These are phyloP conservation scores for Podaxis sp. DNA, from an alignment of 768 basidiomycete genomes.

Conservation along the genomic window DNA sequence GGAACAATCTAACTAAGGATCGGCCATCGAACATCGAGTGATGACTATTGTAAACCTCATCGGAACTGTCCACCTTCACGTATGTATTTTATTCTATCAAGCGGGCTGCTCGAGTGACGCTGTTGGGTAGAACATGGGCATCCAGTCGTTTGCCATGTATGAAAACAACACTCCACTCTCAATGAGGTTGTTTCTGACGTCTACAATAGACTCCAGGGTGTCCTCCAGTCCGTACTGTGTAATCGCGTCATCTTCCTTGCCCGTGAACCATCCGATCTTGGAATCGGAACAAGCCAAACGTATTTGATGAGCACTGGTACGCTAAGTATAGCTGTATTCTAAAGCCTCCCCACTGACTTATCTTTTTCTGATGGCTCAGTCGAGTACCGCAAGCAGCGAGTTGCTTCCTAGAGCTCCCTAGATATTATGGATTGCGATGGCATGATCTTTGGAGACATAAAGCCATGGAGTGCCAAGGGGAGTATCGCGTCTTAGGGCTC, in stretches of 20 bases:
- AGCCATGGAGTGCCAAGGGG: too few species aligned
- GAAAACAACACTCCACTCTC: not conserved
- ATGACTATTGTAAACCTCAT: not conserved
- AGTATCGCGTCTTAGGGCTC: too few species aligned
- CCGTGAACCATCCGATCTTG: constrained; percentile 2
- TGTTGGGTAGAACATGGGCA: not conserved
- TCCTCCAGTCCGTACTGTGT: not conserved
- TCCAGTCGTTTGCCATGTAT: not conserved
- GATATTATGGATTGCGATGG: too few species aligned
- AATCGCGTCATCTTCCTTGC: constrained; percentile 9
- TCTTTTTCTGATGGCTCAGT: too few species aligned
- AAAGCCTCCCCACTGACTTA: too few species aligned
- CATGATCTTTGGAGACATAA: too few species aligned
- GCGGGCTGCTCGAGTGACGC: not conserved
- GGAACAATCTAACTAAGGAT: not conserved
- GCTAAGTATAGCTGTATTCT: too few species aligned
- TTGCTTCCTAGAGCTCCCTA: too few species aligned
- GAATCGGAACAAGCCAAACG: not conserved
- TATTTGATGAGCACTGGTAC: not conserved
- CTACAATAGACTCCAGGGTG: not conserved
- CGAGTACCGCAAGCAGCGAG: too few species aligned
- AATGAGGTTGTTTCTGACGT: not conserved
- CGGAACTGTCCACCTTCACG: not conserved
- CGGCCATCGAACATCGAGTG: not conserved
- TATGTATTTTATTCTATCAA: not conserved